phyloP scores from a whole-genome alignment of 768 basidiomycete genomes.

The Tulasnella sp. region DNA sequence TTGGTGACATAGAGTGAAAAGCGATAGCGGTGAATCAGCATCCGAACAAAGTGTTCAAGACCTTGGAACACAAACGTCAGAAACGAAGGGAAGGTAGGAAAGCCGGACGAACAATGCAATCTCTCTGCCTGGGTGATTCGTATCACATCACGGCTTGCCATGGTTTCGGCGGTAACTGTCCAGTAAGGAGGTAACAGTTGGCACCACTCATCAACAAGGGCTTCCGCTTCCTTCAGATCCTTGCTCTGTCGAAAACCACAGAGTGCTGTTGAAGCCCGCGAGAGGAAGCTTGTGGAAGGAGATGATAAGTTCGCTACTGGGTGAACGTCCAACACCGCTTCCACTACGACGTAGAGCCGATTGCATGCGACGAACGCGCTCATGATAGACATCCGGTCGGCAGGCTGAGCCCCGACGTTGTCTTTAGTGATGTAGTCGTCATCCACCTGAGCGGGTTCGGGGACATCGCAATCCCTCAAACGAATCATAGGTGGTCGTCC shows the following conservation, averaged over 20 bases:
- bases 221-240: constrained; percentile 58
- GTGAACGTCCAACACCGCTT: constrained; percentile 73
- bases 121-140: constrained; percentile 81
- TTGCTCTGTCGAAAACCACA: constrained; percentile 47
- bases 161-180: constrained; percentile 67
- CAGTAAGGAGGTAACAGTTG: constrained; percentile 60
- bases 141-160: constrained; percentile 75
- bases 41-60: constrained; percentile 72
- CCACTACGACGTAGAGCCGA: constrained; percentile 75
- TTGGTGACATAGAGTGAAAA: constrained; percentile 30
- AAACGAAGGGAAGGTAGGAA: background rate
- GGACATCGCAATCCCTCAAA: constrained; percentile 82
- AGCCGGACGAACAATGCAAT: constrained; percentile 43
- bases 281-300: constrained; percentile 66
- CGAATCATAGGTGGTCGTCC: constrained; percentile 80
- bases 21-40: constrained; percentile 81
- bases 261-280: constrained; percentile 55
- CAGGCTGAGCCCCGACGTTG: constrained; percentile 44
- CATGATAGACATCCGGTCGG: constrained; percentile 62
- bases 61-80: background rate
- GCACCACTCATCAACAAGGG: constrained; percentile 67
- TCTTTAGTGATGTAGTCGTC: constrained; percentile 82
- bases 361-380: constrained; percentile 62
- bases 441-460: constrained; percentile 72
- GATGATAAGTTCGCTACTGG: constrained; percentile 46